A percentile compares a stretch with the other conserved stretches of the same genome.
Conservation (phyloP, 2,329 filamentous ascomycete species). For the Verticillium nubilum region DNA sequence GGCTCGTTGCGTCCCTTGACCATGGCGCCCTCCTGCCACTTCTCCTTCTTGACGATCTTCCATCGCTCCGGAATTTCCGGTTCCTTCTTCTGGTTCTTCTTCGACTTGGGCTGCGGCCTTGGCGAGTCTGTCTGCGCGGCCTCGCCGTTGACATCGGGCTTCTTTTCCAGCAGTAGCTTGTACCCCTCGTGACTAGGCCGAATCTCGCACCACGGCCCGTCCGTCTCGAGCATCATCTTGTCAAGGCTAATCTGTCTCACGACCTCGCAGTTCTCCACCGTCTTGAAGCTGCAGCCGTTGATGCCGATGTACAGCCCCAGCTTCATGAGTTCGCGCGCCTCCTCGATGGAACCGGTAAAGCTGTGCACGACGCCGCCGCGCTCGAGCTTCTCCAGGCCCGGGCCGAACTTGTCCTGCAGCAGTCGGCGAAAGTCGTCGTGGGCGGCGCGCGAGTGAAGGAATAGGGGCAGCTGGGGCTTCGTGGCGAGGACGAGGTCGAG, state of each 20-base stretch:
- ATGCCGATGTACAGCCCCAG: constrained; percentile 87
- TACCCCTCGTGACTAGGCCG: constrained; percentile 81
- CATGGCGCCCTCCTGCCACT: constrained; percentile 81
- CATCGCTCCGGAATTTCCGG: constrained; percentile 66
- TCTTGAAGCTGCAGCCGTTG: constrained; percentile 96
- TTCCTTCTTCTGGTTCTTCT: constrained; percentile 53
- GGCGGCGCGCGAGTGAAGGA: constrained; percentile 86
- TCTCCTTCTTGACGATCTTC: constrained; percentile 92
- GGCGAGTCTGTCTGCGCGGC: constrained; percentile 9
- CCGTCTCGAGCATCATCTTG: constrained; percentile 87
- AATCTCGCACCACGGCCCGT: constrained; percentile 97
- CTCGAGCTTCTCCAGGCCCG: constrained; percentile 59
- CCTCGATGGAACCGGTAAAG: constrained; percentile 83
- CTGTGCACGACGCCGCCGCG: constrained; percentile 84
- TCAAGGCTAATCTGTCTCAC: constrained; percentile 75
- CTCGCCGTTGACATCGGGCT: constrained; percentile 19
- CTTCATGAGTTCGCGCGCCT: constrained; percentile 75
- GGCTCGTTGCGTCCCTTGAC: constrained; percentile 95
- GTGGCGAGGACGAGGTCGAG: constrained; percentile 67
- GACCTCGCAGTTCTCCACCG: constrained; percentile 80
- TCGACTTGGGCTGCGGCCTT: constrained; percentile 28
- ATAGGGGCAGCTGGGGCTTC: constrained; percentile 76
- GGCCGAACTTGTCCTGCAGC: constrained; percentile 53
- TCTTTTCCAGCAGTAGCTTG: constrained; percentile 53
- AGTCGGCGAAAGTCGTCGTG: constrained; percentile 77